Evolutionary conservation across 805 yeast species (phyloP).

Genomic region (Candida odintsovae): DNA sequence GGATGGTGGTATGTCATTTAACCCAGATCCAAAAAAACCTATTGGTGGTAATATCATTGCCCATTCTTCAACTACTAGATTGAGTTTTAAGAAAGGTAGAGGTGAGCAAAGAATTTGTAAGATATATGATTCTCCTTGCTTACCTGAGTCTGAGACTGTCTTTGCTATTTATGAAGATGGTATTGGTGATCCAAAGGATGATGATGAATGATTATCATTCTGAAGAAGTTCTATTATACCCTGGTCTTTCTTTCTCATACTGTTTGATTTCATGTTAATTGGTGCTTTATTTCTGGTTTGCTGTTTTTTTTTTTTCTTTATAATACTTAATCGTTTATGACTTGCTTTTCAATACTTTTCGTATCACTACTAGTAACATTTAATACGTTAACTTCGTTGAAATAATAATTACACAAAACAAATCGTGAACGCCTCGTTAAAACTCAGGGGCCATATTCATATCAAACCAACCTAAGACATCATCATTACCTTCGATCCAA

Average conservation of each 20-base stretch:
- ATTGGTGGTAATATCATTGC: constrained; percentile 98
- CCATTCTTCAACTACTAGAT: constrained; percentile 91
- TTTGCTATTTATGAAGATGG: constrained; percentile 97
- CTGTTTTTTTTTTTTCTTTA: neutral
- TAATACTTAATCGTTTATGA: no score
- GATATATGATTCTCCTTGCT: constrained; percentile 92
- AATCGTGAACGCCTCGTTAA: constrained; percentile 20
- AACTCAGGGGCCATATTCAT: constrained; percentile 66
- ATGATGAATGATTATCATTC: constrained; percentile 19
- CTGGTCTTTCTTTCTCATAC: neutral
- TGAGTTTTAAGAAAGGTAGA: constrained; percentile 83
- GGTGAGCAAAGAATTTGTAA: constrained; percentile 92
- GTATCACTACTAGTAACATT: no score
- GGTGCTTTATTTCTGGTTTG: neutral
- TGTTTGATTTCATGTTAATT: neutral
- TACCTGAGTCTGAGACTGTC: constrained; percentile 92
- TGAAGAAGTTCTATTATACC: neutral
- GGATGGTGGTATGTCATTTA: constrained; percentile 75
- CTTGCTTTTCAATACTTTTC: neutral
- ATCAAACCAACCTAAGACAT: constrained; percentile 92
- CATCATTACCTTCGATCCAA: constrained; percentile 85
- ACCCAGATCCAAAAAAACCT: constrained; percentile 97
- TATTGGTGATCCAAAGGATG: constrained; percentile 87
- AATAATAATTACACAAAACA: neutral
- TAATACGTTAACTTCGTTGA: neutral